These are phyloP conservation scores for Penicillium brevicompactum DNA, from an alignment of 2,329 filamentous ascomycete species.

Conservation along the genomic window DNA sequence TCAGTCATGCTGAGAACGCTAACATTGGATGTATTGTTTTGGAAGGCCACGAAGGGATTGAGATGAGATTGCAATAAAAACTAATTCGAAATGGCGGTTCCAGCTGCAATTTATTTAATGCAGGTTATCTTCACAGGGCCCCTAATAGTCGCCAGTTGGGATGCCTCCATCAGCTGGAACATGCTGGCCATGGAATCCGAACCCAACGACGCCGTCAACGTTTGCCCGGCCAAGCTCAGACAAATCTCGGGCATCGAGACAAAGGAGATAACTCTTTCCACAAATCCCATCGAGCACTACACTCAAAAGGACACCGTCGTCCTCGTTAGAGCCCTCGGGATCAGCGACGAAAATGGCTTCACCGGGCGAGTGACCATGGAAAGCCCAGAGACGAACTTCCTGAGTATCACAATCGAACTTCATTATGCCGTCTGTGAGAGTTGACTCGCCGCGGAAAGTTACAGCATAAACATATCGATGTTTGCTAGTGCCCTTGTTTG, in stretches of 20 bases:
- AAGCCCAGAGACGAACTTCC: constrained; percentile 45
- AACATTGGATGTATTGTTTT: no score
- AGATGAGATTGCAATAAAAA: background rate
- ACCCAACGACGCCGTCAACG: constrained; percentile 51
- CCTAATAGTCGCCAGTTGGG: constrained; percentile 31
- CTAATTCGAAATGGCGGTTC: no score
- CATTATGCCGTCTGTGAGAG: constrained; percentile 55
- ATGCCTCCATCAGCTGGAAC: constrained; percentile 26
- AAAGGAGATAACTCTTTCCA: constrained; percentile 56
- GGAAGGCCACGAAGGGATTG: background rate
- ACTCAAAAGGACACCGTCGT: constrained; percentile 56
- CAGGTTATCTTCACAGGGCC: background rate
- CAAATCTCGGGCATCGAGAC: constrained; percentile 53
- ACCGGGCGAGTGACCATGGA: constrained; percentile 54
- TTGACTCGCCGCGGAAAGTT: constrained; percentile 48
- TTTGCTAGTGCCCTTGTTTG: constrained; percentile 42
- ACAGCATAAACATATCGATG: constrained; percentile 56
- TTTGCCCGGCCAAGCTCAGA: constrained; percentile 54
- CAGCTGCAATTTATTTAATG: background rate
- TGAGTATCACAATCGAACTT: constrained; percentile 55
- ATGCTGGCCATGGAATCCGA: constrained; percentile 58
- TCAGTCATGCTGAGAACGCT: no score
- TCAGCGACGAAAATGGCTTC: constrained; percentile 57
- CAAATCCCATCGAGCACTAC: constrained; percentile 55
- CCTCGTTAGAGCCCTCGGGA: constrained; percentile 41